Base-by-base conservation (phyloP, 225 moss, liverwort and hornwort genomes). In the Pleurozium schreberi region DNA sequence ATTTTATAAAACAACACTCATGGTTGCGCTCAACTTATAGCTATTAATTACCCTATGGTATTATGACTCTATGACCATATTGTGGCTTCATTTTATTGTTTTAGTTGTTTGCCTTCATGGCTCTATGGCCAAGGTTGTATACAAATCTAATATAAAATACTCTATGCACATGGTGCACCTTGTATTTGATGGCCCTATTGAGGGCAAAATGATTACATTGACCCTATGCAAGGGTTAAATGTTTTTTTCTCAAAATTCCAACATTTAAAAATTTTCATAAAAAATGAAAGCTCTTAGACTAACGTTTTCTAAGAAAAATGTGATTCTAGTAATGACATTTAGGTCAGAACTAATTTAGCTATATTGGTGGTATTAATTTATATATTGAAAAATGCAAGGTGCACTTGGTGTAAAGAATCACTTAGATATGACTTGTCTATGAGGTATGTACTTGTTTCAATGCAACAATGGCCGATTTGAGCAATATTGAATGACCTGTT, bases 261-360 rank as follows among this genome's bases (percentile, higher is more conserved):
- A 36, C 8, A 66, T 53, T 66, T 21, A 6, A 67, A 22, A 68
- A 67, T 20, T 12, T 6, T n/a, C n/a, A n/a, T n/a, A 21, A n/a
- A 68, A 12, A 68, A 6, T n/a, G 4, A 69, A 69, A 40, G 2
- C 4, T 40, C 8, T 69, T 40, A 3, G 40, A 23, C 13, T 40
- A 8, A 13, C 2, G 0, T n/a, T 68, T 68, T 22, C 7, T 22
- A 3, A 7, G 13, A 68, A 68, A n/a, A n/a, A 23, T 19, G 7
- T 68, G 1, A 23, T n/a, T 68, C 1, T 0, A 11, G 1, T 43
- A 4, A 27, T 43, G 16, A 43, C 1, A 0, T 45, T 17, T 40
- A 28, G 6, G 1, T 73, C 1, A 8, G 3, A 45, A 45, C 0
- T 73, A 28, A 45, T 28, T 11, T 73, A 73, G 73, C 1, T 0